A percentile compares a stretch with the other conserved stretches of the same genome.
These are phyloP conservation scores for Rhizophagus prolifer DNA, from an alignment of 192 early-diverging fungal genomes.

Conservation along the genomic window DNA sequence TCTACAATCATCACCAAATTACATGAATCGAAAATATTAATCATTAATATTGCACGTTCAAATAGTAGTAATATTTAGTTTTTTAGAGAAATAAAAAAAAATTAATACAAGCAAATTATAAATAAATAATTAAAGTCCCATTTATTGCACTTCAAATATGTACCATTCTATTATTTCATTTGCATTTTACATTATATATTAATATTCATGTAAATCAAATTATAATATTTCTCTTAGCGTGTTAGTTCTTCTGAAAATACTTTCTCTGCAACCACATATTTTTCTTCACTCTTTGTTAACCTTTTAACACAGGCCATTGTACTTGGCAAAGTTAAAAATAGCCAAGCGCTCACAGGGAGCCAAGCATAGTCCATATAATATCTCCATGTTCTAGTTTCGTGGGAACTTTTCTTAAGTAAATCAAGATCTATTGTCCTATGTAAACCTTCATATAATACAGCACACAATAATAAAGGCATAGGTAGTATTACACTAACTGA, in stretches of 20 bases:
- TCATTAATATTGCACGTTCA: too few species aligned
- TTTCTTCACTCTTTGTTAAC: conserved; percentile 33
- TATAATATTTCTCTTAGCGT: not conserved
- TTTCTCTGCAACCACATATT: conserved; percentile 45
- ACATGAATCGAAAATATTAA: too few species aligned
- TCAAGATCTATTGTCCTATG: conserved; percentile 45
- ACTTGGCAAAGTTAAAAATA: conserved; percentile 53
- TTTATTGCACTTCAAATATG: too few species aligned
- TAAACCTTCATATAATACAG: conserved; percentile 46
- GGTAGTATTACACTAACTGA: conserved; percentile 43
- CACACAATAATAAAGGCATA: conserved; percentile 43
- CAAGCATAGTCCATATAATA: conserved; percentile 41
- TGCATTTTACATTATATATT: too few species aligned
- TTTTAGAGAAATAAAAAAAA: too few species aligned
- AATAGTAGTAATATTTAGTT: too few species aligned
- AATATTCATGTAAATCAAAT: too few species aligned
- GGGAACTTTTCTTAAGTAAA: conserved; percentile 38
- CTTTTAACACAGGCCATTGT: conserved; percentile 47
- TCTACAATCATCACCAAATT: too few species aligned
- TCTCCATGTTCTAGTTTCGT: conserved; percentile 40
- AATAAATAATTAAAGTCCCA: too few species aligned
- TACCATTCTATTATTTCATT: not conserved
- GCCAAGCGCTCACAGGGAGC: conserved; percentile 47
- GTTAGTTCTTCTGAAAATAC: conserved; percentile 27
- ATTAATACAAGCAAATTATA: too few species aligned